phyloP scores from a whole-genome alignment of 805 yeast species.

The Metschnikowia drakensbergensis region DNA sequence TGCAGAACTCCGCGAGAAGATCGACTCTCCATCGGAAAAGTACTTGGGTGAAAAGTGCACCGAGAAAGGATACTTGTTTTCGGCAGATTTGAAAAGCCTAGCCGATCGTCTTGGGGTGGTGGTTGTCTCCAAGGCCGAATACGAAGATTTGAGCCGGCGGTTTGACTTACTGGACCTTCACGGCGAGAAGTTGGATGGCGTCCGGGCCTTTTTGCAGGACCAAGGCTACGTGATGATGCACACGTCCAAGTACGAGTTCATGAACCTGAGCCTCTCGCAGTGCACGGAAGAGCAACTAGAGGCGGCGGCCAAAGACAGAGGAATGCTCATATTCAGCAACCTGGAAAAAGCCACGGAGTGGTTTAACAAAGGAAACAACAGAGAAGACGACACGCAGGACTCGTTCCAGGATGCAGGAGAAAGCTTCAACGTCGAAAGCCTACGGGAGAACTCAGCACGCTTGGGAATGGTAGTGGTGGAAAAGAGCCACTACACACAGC shows the following conservation, averaged over 20 bases:
- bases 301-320: neutral
- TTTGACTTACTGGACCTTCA: constrained; percentile 2
- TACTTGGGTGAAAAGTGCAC: constrained; percentile 2
- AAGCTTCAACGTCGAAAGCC: neutral
- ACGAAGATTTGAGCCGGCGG: neutral
- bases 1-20: neutral
- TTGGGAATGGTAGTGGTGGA: constrained; percentile 11
- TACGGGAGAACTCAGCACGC: neutral
- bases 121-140: constrained; percentile 6
- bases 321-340: neutral
- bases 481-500: constrained; percentile 8
- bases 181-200: neutral
- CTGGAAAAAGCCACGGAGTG: neutral
- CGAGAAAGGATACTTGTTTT: neutral
- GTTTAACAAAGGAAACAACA: neutral
- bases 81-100: constrained; percentile 1
- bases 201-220: neutral
- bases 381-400: neutral
- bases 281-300: constrained; percentile 2
- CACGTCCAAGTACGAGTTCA: constrained; percentile 3
- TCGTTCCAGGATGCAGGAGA: constrained; percentile 4
- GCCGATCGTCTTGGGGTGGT: constrained; percentile 1
- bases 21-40: constrained; percentile 3
- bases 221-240: constrained; percentile 3
- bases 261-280: constrained; percentile 1